phyloP scores from a whole-genome alignment of 1,284 basidiomycete genomes.

The Ganoderma boninense region DNA sequence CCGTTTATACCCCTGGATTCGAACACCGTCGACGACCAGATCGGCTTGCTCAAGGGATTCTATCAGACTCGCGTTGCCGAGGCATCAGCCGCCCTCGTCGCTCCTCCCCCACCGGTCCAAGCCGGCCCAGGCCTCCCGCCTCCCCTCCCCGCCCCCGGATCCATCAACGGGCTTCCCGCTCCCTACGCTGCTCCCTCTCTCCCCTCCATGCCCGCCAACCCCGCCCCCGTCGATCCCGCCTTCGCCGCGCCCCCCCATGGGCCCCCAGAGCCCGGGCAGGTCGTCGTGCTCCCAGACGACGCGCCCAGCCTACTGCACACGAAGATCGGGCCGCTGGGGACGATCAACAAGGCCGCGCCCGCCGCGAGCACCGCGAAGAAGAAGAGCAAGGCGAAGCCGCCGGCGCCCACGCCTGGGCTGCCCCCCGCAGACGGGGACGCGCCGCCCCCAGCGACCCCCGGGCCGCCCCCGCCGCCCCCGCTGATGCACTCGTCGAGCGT shows the following conservation, averaged over 20 bases:
- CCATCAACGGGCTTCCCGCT: neutral
- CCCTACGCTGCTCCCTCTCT: constrained; percentile 3
- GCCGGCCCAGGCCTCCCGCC: neutral
- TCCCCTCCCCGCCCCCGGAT: neutral
- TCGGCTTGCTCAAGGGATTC: constrained; percentile 85
- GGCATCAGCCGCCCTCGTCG: constrained; percentile 42
- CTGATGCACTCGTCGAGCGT: constrained; percentile 28
- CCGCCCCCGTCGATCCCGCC: neutral
- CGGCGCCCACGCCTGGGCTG: constrained; percentile 20
- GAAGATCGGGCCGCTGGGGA: constrained; percentile 81
- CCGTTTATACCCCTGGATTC: constrained; percentile 78
- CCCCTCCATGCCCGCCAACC: constrained; percentile 15
- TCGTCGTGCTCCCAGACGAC: constrained; percentile 67
- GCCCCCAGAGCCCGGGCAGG: constrained; percentile 34
- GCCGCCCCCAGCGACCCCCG: constrained; percentile 14
- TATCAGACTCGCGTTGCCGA: constrained; percentile 68
- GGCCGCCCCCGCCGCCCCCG: constrained; percentile 23
- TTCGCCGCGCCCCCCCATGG: neutral
- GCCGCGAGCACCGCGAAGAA: constrained; percentile 46
- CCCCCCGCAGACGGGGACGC: constrained; percentile 7
- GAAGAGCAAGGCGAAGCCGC: constrained; percentile 46
- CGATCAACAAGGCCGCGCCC: constrained; percentile 56
- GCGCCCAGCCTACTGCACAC: constrained; percentile 59
- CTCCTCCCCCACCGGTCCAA: constrained; percentile 19
- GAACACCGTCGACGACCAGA: constrained; percentile 75